phyloP scores from a whole-genome alignment of 805 yeast genomes.

The Saccharomycopsis sp. region DNA sequence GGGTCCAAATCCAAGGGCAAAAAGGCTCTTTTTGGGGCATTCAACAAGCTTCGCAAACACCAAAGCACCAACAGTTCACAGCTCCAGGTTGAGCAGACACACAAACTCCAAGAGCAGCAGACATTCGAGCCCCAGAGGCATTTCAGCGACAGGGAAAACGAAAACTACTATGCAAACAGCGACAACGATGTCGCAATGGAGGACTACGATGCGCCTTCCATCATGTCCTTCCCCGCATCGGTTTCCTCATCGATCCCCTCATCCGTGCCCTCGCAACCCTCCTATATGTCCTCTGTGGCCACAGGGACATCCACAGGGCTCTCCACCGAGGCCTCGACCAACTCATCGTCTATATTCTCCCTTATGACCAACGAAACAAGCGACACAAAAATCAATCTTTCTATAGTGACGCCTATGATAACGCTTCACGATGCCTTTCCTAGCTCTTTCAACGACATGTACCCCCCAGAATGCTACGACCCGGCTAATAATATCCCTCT shows the following conservation, averaged over 20 bases:
- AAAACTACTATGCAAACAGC: neutral
- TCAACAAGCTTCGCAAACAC: neutral
- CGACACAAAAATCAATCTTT: slow-evolving; percentile 7
- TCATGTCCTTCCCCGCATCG: neutral
- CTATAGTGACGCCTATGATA: slow-evolving; percentile 20
- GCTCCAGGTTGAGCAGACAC: neutral
- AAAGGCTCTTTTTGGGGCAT: neutral
- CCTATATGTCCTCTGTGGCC: slow-evolving; percentile 5
- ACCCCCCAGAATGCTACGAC: slow-evolving; percentile 47
- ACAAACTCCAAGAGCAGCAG: neutral
- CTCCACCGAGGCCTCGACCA: slow-evolving; percentile 10
- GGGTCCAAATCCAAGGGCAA: neutral
- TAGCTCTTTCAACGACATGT: slow-evolving; percentile 44
- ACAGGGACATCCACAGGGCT: too few species aligned
- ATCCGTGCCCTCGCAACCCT: slow-evolving; percentile 9
- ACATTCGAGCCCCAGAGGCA: neutral
- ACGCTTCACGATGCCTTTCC: slow-evolving; percentile 49
- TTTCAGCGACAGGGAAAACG: neutral
- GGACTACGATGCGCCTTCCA: neutral
- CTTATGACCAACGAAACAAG: slow-evolving; percentile 11
- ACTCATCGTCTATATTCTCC: slow-evolving; percentile 13
- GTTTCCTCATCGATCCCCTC: slow-evolving; percentile 19
- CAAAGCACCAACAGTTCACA: neutral
- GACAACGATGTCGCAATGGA: neutral
- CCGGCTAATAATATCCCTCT: slow-evolving; percentile 27